Base-by-base conservation (phyloP, 2,329 filamentous ascomycete species). In the Xylariaceae sp. region DNA sequence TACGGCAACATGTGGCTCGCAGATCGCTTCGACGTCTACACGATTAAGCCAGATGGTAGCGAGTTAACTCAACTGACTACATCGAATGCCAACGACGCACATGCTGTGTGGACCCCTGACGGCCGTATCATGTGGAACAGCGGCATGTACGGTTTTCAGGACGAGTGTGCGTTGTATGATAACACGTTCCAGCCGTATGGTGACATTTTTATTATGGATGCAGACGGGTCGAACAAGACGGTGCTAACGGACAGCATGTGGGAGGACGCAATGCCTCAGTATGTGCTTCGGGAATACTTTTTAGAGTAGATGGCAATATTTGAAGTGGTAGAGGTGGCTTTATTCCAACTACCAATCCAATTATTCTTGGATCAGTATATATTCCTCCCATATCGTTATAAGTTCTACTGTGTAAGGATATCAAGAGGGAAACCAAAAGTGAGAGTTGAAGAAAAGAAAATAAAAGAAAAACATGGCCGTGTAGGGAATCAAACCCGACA, bases 111-210 rank as follows among this genome's bases (percentile, higher is more conserved):
- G 68, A 62, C 64, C 0, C 55, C 60, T 1, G 69, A 72, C 55
- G 67, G 67, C 6, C 60, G 61, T 5, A 72, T 73, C 27, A 48
- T 69, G 51, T 74, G 62, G 33, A 64, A 54, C 6, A 69, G 58
- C 8, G 69, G 69, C 4, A 66, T 67, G 66, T 73, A 66, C 42
- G 70, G 68, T 2, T 73, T 72, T 55, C 60, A 66, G 27, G 64
- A 68, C 34, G 70, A 73, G 58, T 59, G 62, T 10, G 60, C 64
- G 1, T 51, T 65, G 1, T 72, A 67, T 40, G 69, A 72, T 41
- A 49, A 69, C 25, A 71, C 69, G 1, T 73, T 72, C 53, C 67
- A 73, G 55, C 70, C 67, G 0, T 71, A 71, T 36, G 68, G 69
- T 1, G 68, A 72, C 58, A 67, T 73, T 36, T 59, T 69, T 38